Evolutionary conservation across 2,329 filamentous ascomycete species (phyloP).

Genomic region (Penicillium capsulatum): DNA sequence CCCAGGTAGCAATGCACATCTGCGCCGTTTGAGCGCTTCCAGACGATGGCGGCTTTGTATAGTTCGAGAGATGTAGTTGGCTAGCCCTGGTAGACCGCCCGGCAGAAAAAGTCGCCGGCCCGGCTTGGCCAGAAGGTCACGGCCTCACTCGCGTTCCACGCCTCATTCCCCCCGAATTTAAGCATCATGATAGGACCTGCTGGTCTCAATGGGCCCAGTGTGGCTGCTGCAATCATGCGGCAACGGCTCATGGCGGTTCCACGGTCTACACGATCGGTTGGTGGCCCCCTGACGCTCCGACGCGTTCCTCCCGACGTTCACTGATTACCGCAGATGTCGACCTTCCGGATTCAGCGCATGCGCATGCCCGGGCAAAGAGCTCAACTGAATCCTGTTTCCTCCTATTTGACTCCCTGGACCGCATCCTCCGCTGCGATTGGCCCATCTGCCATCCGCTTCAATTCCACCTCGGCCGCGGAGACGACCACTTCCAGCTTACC

Average conservation of each 20-base stretch:
- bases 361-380: constrained; percentile 19
- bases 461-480: constrained; percentile 27
- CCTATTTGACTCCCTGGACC: constrained; percentile 22
- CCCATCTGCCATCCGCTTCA: constrained; percentile 35
- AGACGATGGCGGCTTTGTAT: no score
- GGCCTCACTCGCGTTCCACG: constrained; percentile 6
- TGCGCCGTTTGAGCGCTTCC: no score
- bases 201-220: constrained; percentile 49
- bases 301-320: constrained; percentile 15
- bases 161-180: constrained; percentile 12
- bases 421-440: constrained; percentile 20
- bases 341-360: constrained; percentile 28
- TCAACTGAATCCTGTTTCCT: constrained; percentile 19
- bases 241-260: constrained; percentile 27
- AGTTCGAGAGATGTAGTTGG: no score
- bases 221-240: constrained; percentile 38
- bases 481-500: constrained; percentile 8
- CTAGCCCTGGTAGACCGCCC: no score
- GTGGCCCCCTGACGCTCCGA: constrained; percentile 12
- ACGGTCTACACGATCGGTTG: constrained; percentile 35
- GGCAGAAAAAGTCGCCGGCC: constrained; percentile 36
- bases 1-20: no score
- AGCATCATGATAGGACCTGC: constrained; percentile 53
- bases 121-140: constrained; percentile 30
- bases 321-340: constrained; percentile 31